These are phyloP conservation scores for Boehmeria nivea DNA, from an alignment of 306 rosid species.

Conservation along the genomic window DNA sequence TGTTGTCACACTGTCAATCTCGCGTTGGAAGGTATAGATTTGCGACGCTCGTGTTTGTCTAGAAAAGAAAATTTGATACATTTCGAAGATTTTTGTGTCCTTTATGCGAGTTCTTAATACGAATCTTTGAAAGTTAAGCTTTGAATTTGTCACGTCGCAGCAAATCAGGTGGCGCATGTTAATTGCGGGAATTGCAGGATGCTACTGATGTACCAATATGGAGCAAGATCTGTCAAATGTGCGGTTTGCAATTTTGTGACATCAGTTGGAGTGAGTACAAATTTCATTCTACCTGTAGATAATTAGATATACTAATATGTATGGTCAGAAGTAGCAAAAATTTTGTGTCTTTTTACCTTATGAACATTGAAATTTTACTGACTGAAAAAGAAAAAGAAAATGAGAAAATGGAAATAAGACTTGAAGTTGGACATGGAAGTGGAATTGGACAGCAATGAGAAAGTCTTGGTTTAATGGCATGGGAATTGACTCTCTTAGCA, in stretches of 20 bases:
- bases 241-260: slow-evolving; percentile 99
- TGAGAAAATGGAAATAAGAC: background rate
- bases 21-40: slow-evolving; percentile 76
- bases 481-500: background rate
- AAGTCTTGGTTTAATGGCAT: background rate
- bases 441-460: background rate
- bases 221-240: slow-evolving; percentile 93
- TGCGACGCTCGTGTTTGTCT: background rate
- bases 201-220: slow-evolving; percentile 91
- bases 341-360: background rate
- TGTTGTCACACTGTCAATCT: slow-evolving; percentile 98
- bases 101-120: too few relatives aligned
- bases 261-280: slow-evolving; percentile 76
- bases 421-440: background rate
- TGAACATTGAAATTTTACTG: background rate
- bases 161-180: slow-evolving; percentile 98
- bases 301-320: background rate
- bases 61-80: background rate
- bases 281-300: background rate
- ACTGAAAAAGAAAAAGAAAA: background rate
- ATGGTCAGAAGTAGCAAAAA: too few relatives aligned
- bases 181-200: slow-evolving; percentile 93
- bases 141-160: slow-evolving; percentile 40
- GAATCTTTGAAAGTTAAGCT: too few relatives aligned
- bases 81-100: too few relatives aligned